These are phyloP conservation scores for Metschnikowia shivogae DNA, from an alignment of 805 yeast species.

Conservation along the genomic window DNA sequence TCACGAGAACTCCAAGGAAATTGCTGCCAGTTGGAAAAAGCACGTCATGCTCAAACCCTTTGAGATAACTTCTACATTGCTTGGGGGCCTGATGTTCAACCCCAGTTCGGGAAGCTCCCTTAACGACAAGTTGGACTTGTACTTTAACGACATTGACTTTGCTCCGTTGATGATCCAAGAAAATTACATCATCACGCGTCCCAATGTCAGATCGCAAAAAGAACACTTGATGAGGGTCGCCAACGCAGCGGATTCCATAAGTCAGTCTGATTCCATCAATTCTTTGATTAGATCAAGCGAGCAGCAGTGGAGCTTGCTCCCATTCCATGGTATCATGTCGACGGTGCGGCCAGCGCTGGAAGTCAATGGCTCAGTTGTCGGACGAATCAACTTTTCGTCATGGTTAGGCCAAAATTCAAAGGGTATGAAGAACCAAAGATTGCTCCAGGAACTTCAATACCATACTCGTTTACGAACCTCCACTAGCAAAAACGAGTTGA, in stretches of 20 bases:
- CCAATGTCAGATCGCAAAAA: conserved; percentile 42
- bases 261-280: conserved; percentile 81
- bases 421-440: conserved; percentile 67
- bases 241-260: conserved; percentile 80
- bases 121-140: conserved; percentile 80
- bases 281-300: conserved; percentile 81
- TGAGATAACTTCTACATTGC: conserved; percentile 71
- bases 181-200: conserved; percentile 71
- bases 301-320: conserved; percentile 92
- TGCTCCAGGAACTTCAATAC: conserved; percentile 82
- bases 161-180: conserved; percentile 96
- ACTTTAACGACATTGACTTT: conserved; percentile 91
- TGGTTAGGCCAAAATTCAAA: conserved; percentile 93
- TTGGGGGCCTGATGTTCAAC: conserved; percentile 56
- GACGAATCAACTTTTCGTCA: conserved; percentile 72
- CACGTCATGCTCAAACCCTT: conserved; percentile 89
- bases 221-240: conserved; percentile 62
- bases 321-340: conserved; percentile 84
- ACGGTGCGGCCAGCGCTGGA: conserved; percentile 74
- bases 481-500: conserved; percentile 67
- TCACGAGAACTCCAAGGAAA: conserved; percentile 56
- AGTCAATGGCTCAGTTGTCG: conserved; percentile 66
- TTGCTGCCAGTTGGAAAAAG: conserved; percentile 77
- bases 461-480: conserved; percentile 79
- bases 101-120: conserved; percentile 50